Evolutionary conservation across 352 stramenopile species (phyloP).

Genomic region (Globisporangium cylindrosporum): DNA sequence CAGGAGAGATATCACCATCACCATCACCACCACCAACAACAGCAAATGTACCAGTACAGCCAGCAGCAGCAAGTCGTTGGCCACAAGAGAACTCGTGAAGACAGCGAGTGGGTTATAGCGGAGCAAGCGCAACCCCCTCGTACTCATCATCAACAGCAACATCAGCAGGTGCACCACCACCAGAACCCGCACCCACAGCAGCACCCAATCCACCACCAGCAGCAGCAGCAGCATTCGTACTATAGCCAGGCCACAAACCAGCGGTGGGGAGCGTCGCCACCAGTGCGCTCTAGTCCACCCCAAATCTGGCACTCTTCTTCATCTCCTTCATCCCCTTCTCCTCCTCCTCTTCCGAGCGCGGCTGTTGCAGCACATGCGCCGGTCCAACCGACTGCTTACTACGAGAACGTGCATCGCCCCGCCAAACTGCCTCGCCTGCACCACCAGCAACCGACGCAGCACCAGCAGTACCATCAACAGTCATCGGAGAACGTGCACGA

Average conservation of each 20-base stretch:
- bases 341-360: not conserved
- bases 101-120: not conserved
- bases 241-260: not conserved
- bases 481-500: not conserved
- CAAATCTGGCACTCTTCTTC: not conserved
- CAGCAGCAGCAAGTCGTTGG: constrained; percentile 1
- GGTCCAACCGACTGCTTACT: not conserved
- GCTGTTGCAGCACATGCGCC: not conserved
- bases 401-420: not conserved
- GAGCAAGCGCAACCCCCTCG: not conserved
- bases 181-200: not conserved
- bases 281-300: not conserved
- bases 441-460: not conserved
- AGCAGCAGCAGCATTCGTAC: not conserved
- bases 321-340: not conserved
- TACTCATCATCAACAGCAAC: not conserved
- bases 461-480: not conserved
- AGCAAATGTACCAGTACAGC: not conserved
- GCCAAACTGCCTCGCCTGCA: not conserved
- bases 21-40: not conserved
- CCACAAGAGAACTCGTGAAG: not conserved
- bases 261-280: not conserved
- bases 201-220: not conserved
- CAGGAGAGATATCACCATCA: not conserved
- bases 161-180: not conserved